A percentile compares a stretch with the other conserved stretches of the same genome.
Evolutionary conservation across 192 early-diverging fungal species (phyloP).

Genomic region (Spizellomyces punctatus): DNA sequence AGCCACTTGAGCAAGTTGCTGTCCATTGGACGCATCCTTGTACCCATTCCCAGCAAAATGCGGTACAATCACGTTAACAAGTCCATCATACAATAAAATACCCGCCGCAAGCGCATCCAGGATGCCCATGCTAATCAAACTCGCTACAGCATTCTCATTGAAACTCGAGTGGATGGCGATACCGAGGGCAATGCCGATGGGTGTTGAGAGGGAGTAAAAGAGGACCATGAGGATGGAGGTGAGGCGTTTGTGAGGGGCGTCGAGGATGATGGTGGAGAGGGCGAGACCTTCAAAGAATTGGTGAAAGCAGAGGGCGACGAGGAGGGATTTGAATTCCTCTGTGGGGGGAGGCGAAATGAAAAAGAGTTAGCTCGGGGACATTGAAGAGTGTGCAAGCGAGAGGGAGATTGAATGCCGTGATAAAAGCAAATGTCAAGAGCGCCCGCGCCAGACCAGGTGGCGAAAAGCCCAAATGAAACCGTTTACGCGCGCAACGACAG

Average conservation of each 20-base stretch:
- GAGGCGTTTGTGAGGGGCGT: constrained; percentile 2
- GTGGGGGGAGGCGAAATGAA: not conserved
- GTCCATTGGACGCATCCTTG: constrained; percentile 20
- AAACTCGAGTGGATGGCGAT: constrained; percentile 64
- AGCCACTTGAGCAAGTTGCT: constrained; percentile 55
- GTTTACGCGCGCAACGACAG: too few relatives aligned
- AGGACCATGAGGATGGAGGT: constrained; percentile 3
- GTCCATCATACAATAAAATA: constrained; percentile 73
- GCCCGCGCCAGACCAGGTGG: too few relatives aligned
- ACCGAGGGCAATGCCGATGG: constrained; percentile 78
- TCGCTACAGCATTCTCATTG: not conserved
- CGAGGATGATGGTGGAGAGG: constrained; percentile 34
- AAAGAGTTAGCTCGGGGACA: not conserved
- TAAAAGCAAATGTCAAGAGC: too few relatives aligned
- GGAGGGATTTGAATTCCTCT: constrained; percentile 36
- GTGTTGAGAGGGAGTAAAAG: constrained; percentile 73
- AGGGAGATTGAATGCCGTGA: too few relatives aligned
- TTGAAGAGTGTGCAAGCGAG: not conserved
- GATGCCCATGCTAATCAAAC: constrained; percentile 56
- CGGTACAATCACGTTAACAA: constrained; percentile 36
- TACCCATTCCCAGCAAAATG: constrained; percentile 42
- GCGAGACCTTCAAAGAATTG: constrained; percentile 54
- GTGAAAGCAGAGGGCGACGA: constrained; percentile 53
- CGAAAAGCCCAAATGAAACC: too few relatives aligned
- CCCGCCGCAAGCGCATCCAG: constrained; percentile 80